Percentiles rank a stretch among this genome's conserved stretches.
Conservation (phyloP, 768 basidiomycete species). For the Lactifluus echinatus region DNA sequence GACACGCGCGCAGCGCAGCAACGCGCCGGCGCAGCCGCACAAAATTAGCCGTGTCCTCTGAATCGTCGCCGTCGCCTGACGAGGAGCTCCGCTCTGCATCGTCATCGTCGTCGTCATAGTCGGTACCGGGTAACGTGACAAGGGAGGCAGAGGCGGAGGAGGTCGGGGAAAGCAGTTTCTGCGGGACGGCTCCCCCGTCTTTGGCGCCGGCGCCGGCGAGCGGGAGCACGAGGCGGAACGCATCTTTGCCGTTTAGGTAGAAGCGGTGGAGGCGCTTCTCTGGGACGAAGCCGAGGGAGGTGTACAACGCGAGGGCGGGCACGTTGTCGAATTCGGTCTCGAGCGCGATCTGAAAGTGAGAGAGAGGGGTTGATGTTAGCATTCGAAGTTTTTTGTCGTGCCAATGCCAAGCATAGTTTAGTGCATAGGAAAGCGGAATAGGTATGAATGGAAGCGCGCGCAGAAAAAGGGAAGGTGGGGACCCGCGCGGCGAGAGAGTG, state of each 20-base stretch:
- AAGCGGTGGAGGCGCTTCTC: constrained; percentile 93
- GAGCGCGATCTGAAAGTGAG: constrained; percentile 65
- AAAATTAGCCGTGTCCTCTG: constrained; percentile 9
- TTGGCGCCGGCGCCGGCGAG: constrained; percentile 29
- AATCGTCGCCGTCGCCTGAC: background rate
- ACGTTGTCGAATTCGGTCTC: constrained; percentile 95
- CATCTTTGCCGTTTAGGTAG: constrained; percentile 96
- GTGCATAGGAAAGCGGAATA: no score
- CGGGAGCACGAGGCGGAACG: constrained; percentile 71
- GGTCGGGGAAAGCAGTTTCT: background rate
- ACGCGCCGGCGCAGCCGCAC: constrained; percentile 14
- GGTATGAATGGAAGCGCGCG: constrained; percentile 22
- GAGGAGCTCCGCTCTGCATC: background rate
- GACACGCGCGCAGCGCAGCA: constrained; percentile 13
- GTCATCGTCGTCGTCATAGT: background rate
- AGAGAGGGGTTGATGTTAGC: background rate
- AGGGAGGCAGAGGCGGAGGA: background rate
- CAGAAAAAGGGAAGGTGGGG: constrained; percentile 21
- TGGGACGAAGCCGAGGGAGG: constrained; percentile 87
- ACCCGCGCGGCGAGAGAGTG: constrained; percentile 51
- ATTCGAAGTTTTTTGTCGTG: no score
- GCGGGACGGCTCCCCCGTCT: background rate
- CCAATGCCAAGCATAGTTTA: no score
- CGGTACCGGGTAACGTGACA: background rate
- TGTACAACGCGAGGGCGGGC: constrained; percentile 83